These are phyloP conservation scores for Rhodotorula toruloides DNA, from an alignment of 768 basidiomycete genomes.

Conservation along the genomic window DNA sequence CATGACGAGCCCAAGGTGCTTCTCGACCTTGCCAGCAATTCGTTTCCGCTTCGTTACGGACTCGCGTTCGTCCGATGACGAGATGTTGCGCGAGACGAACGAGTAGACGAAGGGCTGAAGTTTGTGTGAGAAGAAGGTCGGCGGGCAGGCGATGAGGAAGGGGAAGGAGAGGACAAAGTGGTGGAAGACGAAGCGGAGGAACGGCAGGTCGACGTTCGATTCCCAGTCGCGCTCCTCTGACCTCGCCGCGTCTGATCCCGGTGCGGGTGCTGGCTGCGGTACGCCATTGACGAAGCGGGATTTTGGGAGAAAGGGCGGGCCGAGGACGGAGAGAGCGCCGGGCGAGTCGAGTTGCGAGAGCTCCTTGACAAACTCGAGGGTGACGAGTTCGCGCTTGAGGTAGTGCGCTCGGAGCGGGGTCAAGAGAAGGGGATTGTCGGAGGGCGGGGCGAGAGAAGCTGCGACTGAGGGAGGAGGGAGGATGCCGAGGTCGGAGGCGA, in stretches of 20 bases:
- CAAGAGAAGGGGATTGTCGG: conserved; percentile 45
- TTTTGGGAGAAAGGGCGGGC: conserved; percentile 67
- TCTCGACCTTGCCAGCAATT: conserved; percentile 70
- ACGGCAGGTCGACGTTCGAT: conserved; percentile 61
- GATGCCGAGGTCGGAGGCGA: conserved; percentile 28
- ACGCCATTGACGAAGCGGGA: conserved; percentile 56
- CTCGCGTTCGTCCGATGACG: conserved; percentile 53
- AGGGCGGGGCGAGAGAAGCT: conserved; percentile 8
- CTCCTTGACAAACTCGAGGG: conserved; percentile 77
- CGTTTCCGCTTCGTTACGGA: conserved; percentile 62
- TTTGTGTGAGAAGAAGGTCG: conserved; percentile 87
- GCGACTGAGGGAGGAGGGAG: conserved; percentile 29
- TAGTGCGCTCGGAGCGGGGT: conserved; percentile 92
- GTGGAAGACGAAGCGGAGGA: conserved; percentile 80
- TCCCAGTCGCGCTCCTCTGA: conserved; percentile 29
- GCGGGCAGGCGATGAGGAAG: conserved; percentile 81
- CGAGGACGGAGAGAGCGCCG: conserved; percentile 71
- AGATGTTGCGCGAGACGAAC: conserved; percentile 71
- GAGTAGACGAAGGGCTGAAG: conserved; percentile 88
- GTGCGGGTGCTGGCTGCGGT: conserved; percentile 7
- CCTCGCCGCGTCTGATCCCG: conserved; percentile 3
- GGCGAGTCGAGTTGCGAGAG: conserved; percentile 59
- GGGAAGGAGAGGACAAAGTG: conserved; percentile 93
- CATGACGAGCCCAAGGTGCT: conserved; percentile 75
- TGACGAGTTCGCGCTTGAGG: conserved; percentile 90